Percentiles rank a stretch among this genome's conserved stretches.
phyloP scores from a whole-genome alignment of 345 rosid genomes.

The Citrus unshiu region DNA sequence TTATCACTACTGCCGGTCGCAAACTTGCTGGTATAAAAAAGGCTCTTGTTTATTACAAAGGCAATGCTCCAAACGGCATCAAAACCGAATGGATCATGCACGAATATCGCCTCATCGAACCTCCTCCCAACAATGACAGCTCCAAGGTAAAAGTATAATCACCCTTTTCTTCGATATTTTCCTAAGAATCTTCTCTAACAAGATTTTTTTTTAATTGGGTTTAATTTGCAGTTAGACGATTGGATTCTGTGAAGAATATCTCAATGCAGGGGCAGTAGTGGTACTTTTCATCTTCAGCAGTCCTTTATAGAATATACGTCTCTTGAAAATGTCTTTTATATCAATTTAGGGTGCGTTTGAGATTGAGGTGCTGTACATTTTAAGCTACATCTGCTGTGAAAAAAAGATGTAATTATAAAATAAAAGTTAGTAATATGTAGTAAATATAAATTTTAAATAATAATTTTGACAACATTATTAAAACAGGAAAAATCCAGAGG shows the following conservation, averaged over 20 bases:
- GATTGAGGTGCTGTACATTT: too few relatives aligned
- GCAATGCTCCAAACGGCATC: conserved; percentile 88
- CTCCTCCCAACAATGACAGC: conserved; percentile 53
- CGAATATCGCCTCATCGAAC: conserved; percentile 75
- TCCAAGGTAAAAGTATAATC: conserved; percentile 39
- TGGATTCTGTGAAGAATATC: conserved; percentile 88
- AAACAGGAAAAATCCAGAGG: conserved; percentile 77
- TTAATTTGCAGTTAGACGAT: conserved; percentile 63
- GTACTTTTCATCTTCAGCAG: too few relatives aligned
- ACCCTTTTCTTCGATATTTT: background rate
- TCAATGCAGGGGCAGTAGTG: too few relatives aligned
- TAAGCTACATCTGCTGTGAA: too few relatives aligned
- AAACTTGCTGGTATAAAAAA: conserved; percentile 92
- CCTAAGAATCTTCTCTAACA: background rate
- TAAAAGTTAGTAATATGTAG: too few relatives aligned
- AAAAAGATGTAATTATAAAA: too few relatives aligned
- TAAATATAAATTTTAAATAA: too few relatives aligned
- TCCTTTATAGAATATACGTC: too few relatives aligned
- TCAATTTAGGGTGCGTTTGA: too few relatives aligned
- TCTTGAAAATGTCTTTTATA: too few relatives aligned
- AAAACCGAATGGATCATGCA: conserved; percentile 99
- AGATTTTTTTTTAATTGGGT: background rate
- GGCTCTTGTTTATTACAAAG: conserved; percentile 89
- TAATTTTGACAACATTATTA: too few relatives aligned
- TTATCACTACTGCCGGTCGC: conserved; percentile 63